phyloP scores from a whole-genome alignment of 2,329 filamentous ascomycete genomes.

The Orbilia oligospora region DNA sequence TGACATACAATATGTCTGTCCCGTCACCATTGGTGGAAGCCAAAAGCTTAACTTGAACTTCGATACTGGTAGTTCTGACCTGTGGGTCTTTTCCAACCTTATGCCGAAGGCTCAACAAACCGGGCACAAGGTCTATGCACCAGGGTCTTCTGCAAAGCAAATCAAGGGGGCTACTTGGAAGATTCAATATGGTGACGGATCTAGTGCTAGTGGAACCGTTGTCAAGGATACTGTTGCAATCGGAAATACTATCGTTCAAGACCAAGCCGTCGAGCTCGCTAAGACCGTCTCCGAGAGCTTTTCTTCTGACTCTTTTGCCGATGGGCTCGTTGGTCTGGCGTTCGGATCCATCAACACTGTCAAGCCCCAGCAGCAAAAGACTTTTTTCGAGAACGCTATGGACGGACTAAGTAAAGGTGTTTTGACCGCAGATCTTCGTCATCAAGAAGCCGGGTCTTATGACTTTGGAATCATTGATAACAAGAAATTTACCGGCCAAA shows the following conservation, averaged over 20 bases:
- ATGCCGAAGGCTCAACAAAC: constrained; percentile 70
- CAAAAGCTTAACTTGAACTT: constrained; percentile 77
- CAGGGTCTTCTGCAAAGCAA: constrained; percentile 68
- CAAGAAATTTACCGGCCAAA: constrained; percentile 71
- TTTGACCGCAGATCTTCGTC: constrained; percentile 69
- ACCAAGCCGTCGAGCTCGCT: constrained; percentile 78
- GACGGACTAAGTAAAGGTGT: constrained; percentile 21
- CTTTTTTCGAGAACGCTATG: constrained; percentile 81
- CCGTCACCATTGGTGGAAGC: constrained; percentile 74
- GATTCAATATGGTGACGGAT: constrained; percentile 70
- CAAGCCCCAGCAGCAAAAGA: constrained; percentile 75
- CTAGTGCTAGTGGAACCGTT: constrained; percentile 75
- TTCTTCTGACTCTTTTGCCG: constrained; percentile 66
- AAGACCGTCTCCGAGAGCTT: constrained; percentile 71
- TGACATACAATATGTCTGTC: constrained; percentile 74
- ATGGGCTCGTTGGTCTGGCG: constrained; percentile 79
- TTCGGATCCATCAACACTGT: constrained; percentile 77
- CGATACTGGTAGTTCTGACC: constrained; percentile 78
- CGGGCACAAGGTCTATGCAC: constrained; percentile 74
- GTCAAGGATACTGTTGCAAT: constrained; percentile 77
- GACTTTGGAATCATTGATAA: constrained; percentile 74
- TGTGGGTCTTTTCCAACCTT: constrained; percentile 79
- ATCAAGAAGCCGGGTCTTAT: constrained; percentile 70
- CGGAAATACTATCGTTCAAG: constrained; percentile 73
- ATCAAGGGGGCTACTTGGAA: constrained; percentile 67